Base-by-base conservation (phyloP, 768 basidiomycete genomes). In the Pleurotus cornucopiae region DNA sequence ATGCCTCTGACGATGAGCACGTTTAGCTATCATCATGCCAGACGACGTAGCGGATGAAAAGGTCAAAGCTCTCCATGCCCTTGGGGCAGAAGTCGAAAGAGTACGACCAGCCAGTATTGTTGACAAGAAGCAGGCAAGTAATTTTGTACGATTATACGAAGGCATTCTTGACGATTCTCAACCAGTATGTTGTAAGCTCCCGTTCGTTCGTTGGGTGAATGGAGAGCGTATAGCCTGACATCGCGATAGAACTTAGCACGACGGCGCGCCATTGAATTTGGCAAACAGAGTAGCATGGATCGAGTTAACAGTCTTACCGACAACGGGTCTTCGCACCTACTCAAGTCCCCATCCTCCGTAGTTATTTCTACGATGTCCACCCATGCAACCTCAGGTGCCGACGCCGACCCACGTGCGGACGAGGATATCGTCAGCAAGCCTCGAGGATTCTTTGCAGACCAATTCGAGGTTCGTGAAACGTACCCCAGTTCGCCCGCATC, bases 61-160 rank as follows among this genome's bases (percentile, higher is more conserved):
- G 66, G 86, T 94, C 2, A 85, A 88, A 61, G 86, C 91, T 0
- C 73, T 98, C 16, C 76, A 80, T 55, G 84, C 88, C 1, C 82
- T 98, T 0, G 96, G 96, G 5, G 95, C 95, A 0, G 75, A 83
- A n/a, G 90, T 98, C 1, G 89, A 92, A 64, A 81, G 89, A 52
- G 93, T 95, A 25, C 79, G 93, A n/a, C 93, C 94, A 3, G 90
- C 92, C 3, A 96, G 94, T 62, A 98, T 98, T 58, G 89, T 99
- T 11, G 96, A 98, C 73, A 92, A 93, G 71, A 94, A 93, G 67
- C 94, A 97, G 82, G 91, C 87, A 49, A 41, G 77, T 62, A 21
- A 39, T 51, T 34, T 34, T 9, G 11, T 34, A 34, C 1, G 11
- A 11, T 34, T 9, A 34, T 34, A 9, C 2, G 3, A 34, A 34